A percentile compares a stretch with the other conserved stretches of the same genome.
These are phyloP conservation scores for Kodamaea kakaduensis DNA, from an alignment of 805 yeast genomes.

Conservation along the genomic window DNA sequence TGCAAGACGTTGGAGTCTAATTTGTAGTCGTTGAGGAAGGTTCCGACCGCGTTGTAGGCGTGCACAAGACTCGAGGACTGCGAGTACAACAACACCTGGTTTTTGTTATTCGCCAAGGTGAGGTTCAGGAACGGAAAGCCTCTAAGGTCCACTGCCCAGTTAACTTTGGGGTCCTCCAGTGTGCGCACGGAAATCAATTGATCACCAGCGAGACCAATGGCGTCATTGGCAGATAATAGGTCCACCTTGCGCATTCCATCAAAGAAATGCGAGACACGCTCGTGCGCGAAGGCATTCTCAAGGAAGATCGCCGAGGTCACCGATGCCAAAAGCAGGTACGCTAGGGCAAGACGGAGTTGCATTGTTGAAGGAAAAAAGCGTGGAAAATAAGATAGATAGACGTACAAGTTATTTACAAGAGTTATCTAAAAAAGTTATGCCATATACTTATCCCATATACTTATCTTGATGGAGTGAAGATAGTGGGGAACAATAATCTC, in stretches of 20 bases:
- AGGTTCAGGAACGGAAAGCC: constrained; percentile 10
- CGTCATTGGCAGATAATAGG: constrained; percentile 16
- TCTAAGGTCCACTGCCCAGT: constrained; percentile 19
- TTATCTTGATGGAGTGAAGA: too few relatives aligned
- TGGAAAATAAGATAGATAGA: not conserved
- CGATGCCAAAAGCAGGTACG: constrained; percentile 2
- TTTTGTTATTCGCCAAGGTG: constrained; percentile 8
- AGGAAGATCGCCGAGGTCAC: constrained; percentile 24
- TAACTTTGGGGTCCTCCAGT: constrained; percentile 4
- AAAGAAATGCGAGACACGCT: constrained; percentile 44
- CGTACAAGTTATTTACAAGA: too few relatives aligned
- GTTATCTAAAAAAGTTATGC: too few relatives aligned
- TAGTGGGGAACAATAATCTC: too few relatives aligned
- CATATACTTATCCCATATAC: too few relatives aligned
- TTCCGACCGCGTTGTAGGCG: constrained; percentile 13
- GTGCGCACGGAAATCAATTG: constrained; percentile 15
- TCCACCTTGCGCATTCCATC: constrained; percentile 8
- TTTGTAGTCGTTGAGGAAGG: constrained; percentile 9
- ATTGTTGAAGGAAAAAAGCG: not conserved
- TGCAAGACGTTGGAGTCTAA: constrained; percentile 11
- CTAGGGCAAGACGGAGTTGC: constrained; percentile 1
- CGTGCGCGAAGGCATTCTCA: constrained; percentile 53
- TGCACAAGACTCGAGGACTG: constrained; percentile 9
- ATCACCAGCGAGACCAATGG: constrained; percentile 15
- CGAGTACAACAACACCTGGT: constrained; percentile 16